Evolutionary conservation across 768 basidiomycete species (phyloP), one percentile per base, ranked within the genome.

Genomic region (Leccinum broughii): DNA sequence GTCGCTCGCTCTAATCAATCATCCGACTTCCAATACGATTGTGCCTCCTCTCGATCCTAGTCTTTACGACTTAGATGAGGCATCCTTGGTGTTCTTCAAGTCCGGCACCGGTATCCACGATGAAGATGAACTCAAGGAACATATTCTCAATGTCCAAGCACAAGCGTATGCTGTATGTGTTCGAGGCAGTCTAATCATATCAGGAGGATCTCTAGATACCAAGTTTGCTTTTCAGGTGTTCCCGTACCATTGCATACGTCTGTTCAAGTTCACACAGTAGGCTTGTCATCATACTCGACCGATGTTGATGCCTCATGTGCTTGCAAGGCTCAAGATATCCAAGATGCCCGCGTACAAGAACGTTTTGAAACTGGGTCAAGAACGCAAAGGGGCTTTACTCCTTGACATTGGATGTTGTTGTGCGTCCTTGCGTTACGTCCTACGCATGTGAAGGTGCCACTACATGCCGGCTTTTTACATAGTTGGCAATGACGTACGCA

Each of bases 341-440:
- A 58, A 24, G 26, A 51, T 61, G 44, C 64, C 64, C 6, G 58
- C 50, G 13, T 76, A 74, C 56, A 34, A 69, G 17, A 35, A 64
- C 3, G 62, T 78, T 22, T 67, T 81, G 24, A 67, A 71, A 49
- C 65, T 81, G 4, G 79, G 74, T 8, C 71, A 61, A 57, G 73
- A 76, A 39, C 72, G 77, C 32, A 22, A 62, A 15, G 73, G 66
- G 6, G 75, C 79, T 2, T 66, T 81, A 20, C 66, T 81, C 20
- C 72, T 83, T 22, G 82, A 82, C 54, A 69, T 81, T 5, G 80
- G 77, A 15, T 80, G 80, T 63, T 80, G 79, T 61, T 72, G 78
- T 81, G 59, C 44, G 75, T 66, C 15, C 22, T 15, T 44, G 24
- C 24, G 13, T 48, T 51, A 15, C 8, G n/a, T 46, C 20, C 6